These are phyloP conservation scores for Fusarium temperatum DNA, from an alignment of 2,329 filamentous ascomycete species.

Conservation along the genomic window DNA sequence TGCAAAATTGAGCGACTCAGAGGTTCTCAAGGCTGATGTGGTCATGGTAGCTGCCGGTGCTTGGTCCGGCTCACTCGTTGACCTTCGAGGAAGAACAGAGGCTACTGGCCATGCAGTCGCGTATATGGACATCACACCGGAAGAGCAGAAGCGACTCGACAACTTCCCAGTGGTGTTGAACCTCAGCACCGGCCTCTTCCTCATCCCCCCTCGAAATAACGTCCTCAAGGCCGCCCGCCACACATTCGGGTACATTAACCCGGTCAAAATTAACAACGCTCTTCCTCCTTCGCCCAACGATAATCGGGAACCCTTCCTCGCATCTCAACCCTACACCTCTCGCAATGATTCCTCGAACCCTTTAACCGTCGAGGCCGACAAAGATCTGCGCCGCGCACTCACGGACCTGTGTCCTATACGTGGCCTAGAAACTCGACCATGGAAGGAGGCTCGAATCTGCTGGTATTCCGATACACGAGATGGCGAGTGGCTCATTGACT, in stretches of 20 bases:
- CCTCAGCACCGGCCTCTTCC: slow-evolving; percentile 75
- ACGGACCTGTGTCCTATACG: slow-evolving; percentile 66
- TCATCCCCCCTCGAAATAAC: slow-evolving; percentile 71
- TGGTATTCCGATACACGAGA: slow-evolving; percentile 81
- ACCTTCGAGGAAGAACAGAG: slow-evolving; percentile 77
- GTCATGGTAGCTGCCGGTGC: slow-evolving; percentile 86
- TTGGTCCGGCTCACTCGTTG: slow-evolving; percentile 82
- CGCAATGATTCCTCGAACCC: slow-evolving; percentile 53
- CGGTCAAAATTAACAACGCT: slow-evolving; percentile 49
- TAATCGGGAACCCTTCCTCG: slow-evolving; percentile 44
- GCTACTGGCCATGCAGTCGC: slow-evolving; percentile 85
- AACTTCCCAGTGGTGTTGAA: slow-evolving; percentile 78
- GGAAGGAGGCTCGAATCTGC: slow-evolving; percentile 70
- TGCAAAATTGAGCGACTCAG: slow-evolving; percentile 51
- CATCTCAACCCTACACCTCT: slow-evolving; percentile 49
- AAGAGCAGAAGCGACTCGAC: slow-evolving; percentile 72
- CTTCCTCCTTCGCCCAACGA: slow-evolving; percentile 44
- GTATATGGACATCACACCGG: slow-evolving; percentile 77
- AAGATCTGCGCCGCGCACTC: slow-evolving; percentile 69
- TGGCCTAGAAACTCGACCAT: slow-evolving; percentile 66
- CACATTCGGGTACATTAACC: slow-evolving; percentile 73
- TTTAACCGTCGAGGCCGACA: slow-evolving; percentile 68
- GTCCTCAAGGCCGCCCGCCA: slow-evolving; percentile 77
- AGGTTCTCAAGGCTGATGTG: slow-evolving; percentile 68
- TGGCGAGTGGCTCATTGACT: slow-evolving; percentile 76